These are phyloP conservation scores for Blumeria hordei DNA, from an alignment of 2,329 filamentous ascomycete genomes.

Conservation along the genomic window DNA sequence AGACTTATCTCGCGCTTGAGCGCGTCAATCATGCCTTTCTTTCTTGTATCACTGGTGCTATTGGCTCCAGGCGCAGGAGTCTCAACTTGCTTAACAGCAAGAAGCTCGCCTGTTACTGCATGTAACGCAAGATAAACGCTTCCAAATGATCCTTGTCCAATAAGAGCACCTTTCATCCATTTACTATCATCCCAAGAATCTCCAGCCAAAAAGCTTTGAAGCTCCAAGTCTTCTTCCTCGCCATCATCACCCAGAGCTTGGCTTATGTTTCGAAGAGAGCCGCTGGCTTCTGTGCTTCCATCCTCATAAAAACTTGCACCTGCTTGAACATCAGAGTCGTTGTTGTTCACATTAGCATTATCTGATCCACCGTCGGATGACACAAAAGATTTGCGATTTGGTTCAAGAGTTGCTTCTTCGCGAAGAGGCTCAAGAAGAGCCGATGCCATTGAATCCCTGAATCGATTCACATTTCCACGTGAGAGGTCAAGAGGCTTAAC, in stretches of 20 bases:
- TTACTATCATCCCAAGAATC: conserved; percentile 93
- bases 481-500: conserved; percentile 21
- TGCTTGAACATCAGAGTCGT: conserved; percentile 50
- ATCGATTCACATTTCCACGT: conserved; percentile 23
- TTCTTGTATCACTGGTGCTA: conserved; percentile 65
- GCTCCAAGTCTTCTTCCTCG: conserved; percentile 72
- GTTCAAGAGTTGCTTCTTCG: conserved; percentile 65
- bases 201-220: conserved; percentile 71
- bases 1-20: conserved; percentile 91
- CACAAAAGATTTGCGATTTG: conserved; percentile 89
- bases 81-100: conserved; percentile 96
- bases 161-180: conserved; percentile 97
- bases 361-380: conserved; percentile 55
- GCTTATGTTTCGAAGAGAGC: conserved; percentile 62
- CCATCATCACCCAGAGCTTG: conserved; percentile 74
- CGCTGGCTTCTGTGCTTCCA: conserved; percentile 43
- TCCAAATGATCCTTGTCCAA: conserved; percentile 91
- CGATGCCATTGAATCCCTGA: conserved; percentile 71
- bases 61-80: conserved; percentile 55
- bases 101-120: conserved; percentile 84
- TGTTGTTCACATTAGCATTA: conserved; percentile 42
- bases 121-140: conserved; percentile 88
- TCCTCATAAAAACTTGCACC: conserved; percentile 72
- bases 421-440: conserved; percentile 75
- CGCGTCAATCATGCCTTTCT: conserved; percentile 95